Evolutionary conservation across 139 green algal species (phyloP).

Genomic region (Chlamydomonas schloesseri): DNA sequence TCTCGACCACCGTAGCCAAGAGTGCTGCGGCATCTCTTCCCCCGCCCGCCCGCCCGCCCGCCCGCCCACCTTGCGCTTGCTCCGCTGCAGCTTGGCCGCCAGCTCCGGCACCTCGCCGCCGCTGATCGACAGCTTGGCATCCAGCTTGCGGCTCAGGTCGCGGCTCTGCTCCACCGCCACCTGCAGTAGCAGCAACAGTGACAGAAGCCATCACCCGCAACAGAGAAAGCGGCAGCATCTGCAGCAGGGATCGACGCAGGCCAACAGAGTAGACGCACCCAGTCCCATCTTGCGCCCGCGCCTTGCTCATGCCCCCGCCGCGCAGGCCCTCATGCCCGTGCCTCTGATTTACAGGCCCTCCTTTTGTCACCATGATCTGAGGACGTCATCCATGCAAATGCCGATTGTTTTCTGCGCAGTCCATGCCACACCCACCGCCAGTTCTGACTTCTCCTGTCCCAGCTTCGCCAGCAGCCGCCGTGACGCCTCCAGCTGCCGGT

Average conservation of each 20-base stretch:
- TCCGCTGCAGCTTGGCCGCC: constrained; percentile 17
- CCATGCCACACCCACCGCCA: constrained; percentile 24
- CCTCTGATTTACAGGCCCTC: not conserved
- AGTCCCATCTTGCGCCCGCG: too few relatives aligned
- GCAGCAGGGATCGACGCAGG: not conserved
- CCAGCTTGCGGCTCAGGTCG: constrained; percentile 14
- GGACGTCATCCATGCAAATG: too few relatives aligned
- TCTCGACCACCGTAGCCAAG: too few relatives aligned
- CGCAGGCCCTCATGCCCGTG: too few relatives aligned
- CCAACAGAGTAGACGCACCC: too few relatives aligned
- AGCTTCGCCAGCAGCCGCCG: not conserved
- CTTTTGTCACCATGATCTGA: too few relatives aligned
- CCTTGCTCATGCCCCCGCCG: too few relatives aligned
- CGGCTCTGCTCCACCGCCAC: constrained; percentile 5
- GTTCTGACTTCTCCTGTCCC: not conserved
- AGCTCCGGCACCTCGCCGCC: constrained; percentile 13
- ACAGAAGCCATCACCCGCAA: not conserved
- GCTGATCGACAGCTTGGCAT: constrained; percentile 27
- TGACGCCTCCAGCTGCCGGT: constrained; percentile 18
- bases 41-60: not conserved
- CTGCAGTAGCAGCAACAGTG: not conserved
- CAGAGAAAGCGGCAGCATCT: not conserved
- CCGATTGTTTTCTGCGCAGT: too few relatives aligned
- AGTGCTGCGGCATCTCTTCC: not conserved
- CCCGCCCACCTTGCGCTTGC: constrained; percentile 15